Percentiles rank a stretch among this genome's conserved stretches.
phyloP scores from a whole-genome alignment of 2,329 filamentous ascomycete species.

The Fusarium domesticum region DNA sequence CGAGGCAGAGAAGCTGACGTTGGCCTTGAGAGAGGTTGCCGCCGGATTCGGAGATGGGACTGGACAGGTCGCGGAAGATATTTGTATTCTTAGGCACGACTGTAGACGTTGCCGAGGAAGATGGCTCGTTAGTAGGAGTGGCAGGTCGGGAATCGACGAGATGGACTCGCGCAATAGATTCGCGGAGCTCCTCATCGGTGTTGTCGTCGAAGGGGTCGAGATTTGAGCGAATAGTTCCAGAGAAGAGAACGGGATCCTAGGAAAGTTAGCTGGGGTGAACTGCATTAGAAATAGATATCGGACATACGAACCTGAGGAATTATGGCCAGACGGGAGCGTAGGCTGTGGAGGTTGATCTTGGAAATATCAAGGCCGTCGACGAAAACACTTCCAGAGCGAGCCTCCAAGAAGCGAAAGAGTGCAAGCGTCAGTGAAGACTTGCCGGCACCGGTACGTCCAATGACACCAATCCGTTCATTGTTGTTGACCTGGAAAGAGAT shows the following conservation, averaged over 20 bases:
- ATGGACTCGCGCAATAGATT: constrained; percentile 68
- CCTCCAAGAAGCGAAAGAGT: constrained; percentile 74
- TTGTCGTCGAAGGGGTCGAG: constrained; percentile 74
- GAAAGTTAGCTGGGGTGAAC: constrained; percentile 9
- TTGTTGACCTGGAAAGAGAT: constrained; percentile 64
- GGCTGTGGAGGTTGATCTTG: constrained; percentile 64
- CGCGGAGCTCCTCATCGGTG: constrained; percentile 64
- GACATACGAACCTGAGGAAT: constrained; percentile 58
- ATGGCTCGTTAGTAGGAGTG: constrained; percentile 40
- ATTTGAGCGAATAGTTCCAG: constrained; percentile 72
- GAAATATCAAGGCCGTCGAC: constrained; percentile 76
- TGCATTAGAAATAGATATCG: not conserved
- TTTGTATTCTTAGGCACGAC: constrained; percentile 55
- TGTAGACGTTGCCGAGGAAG: constrained; percentile 35
- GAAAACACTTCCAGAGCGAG: constrained; percentile 59
- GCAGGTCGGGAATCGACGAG: constrained; percentile 48
- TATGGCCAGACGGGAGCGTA: constrained; percentile 73
- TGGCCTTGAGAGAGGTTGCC: constrained; percentile 75
- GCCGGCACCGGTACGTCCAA: constrained; percentile 74
- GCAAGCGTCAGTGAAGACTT: constrained; percentile 75
- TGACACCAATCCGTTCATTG: constrained; percentile 70
- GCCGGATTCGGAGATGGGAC: constrained; percentile 67
- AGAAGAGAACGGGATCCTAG: constrained; percentile 76
- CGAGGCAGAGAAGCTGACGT: constrained; percentile 71
- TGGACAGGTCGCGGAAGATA: constrained; percentile 60